phyloP scores from a whole-genome alignment of 2,329 filamentous ascomycete genomes.

The Phaeosphaeria sp. region DNA sequence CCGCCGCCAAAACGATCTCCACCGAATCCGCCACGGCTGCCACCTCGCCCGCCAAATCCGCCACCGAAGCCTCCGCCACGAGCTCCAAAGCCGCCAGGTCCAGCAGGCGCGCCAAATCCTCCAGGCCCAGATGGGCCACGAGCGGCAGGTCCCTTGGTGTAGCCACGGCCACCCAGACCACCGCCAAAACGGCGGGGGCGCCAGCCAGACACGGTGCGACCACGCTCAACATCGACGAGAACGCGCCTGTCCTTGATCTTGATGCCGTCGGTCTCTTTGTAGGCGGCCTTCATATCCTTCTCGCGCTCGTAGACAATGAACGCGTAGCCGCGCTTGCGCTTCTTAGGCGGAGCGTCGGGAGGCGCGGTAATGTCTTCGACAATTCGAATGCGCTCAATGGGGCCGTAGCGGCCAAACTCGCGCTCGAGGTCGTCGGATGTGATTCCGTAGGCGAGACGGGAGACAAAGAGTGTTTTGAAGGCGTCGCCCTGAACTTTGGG shows the following conservation, averaged over 20 bases:
- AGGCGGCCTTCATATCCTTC: conserved; percentile 98
- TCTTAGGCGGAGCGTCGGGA: conserved; percentile 62
- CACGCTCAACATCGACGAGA: conserved; percentile 94
- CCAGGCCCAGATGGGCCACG: conserved; percentile 74
- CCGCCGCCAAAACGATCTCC: conserved; percentile 53
- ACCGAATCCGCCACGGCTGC: conserved; percentile 54
- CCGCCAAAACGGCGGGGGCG: conserved; percentile 89
- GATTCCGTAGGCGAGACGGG: conserved; percentile 86
- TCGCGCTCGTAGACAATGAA: conserved; percentile 98
- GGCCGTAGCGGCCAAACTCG: conserved; percentile 91
- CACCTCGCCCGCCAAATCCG: conserved; percentile 57
- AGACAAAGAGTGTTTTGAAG: conserved; percentile 93
- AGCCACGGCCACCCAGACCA: conserved; percentile 88
- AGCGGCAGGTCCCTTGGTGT: conserved; percentile 80
- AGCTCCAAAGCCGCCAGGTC: conserved; percentile 59
- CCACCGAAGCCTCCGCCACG: conserved; percentile 61
- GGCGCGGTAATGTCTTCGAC: conserved; percentile 77
- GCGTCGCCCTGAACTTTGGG: conserved; percentile 90
- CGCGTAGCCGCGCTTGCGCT: conserved; percentile 87
- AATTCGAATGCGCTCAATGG: conserved; percentile 93
- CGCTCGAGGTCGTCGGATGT: conserved; percentile 89
- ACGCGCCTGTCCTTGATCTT: conserved; percentile 91
- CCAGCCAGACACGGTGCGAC: conserved; percentile 93
- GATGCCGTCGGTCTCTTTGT: conserved; percentile 86
- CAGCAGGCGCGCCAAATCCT: conserved; percentile 61